Percentiles rank a stretch among this genome's conserved stretches.
These are phyloP conservation scores for Boletus eberwhitei DNA, from an alignment of 768 basidiomycete genomes.

Conservation along the genomic window DNA sequence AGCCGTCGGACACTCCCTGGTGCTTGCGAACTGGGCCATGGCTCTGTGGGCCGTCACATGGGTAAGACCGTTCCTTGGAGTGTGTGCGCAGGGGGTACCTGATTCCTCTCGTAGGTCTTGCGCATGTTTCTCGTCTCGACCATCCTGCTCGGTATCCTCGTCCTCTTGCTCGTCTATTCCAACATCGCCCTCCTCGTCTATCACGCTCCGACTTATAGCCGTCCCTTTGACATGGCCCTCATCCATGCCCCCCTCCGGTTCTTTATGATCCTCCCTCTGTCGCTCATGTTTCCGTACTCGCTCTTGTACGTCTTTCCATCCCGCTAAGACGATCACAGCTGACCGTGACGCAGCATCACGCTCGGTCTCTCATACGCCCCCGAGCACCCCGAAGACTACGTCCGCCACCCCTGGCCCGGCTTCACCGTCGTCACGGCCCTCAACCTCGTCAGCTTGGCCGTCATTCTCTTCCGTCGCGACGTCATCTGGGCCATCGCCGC, in stretches of 20 bases:
- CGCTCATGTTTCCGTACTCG: constrained; percentile 48
- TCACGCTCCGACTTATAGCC: constrained; percentile 52
- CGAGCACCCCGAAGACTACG: constrained; percentile 51
- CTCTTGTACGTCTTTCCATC: constrained; percentile 42
- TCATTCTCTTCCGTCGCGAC: constrained; percentile 57
- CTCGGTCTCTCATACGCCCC: constrained; percentile 59
- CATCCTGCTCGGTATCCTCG: constrained; percentile 65
- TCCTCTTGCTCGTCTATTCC: constrained; percentile 72
- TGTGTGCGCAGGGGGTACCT: background rate
- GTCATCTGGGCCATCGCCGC: constrained; percentile 75
- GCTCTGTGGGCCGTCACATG: constrained; percentile 78
- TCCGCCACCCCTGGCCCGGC: constrained; percentile 66
- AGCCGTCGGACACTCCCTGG: constrained; percentile 76
- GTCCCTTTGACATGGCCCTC: constrained; percentile 75
- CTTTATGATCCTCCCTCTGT: constrained; percentile 51
- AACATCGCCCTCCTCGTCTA: constrained; percentile 77
- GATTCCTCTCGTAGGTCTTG: constrained; percentile 46
- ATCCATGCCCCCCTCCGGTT: constrained; percentile 87
- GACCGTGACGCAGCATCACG: constrained; percentile 49
- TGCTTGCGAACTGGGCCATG: constrained; percentile 77
- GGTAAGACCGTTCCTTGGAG: constrained; percentile 33
- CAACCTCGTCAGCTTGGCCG: constrained; percentile 56
- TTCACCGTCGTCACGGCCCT: constrained; percentile 64
- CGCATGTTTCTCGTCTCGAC: constrained; percentile 76
- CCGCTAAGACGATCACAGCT: background rate